A percentile compares a stretch with the other conserved stretches of the same genome.
These are phyloP conservation scores for Cyclostephanos tholiformis DNA, from an alignment of 108 stramenopile genomes.

Conservation along the genomic window DNA sequence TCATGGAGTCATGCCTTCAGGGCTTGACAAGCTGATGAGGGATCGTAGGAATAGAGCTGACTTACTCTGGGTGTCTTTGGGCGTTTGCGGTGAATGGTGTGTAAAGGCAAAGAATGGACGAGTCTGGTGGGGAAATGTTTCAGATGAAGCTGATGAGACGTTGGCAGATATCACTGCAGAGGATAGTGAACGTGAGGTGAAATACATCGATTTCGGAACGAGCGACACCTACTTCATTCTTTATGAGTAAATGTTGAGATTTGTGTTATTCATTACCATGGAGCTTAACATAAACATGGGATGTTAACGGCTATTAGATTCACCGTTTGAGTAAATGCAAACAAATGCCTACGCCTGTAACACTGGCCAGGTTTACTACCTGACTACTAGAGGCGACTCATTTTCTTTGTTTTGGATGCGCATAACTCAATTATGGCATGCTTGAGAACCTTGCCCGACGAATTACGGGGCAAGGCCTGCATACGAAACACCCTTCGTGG, in stretches of 20 bases:
- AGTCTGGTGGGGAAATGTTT: conserved; percentile 84
- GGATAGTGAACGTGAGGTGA: conserved; percentile 52
- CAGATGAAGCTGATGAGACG: conserved; percentile 57
- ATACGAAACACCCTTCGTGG: conserved; percentile 60
- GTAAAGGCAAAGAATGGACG: conserved; percentile 68
- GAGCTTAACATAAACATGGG: too few relatives aligned
- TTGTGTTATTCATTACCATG: not conserved
- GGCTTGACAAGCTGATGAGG: conserved; percentile 59
- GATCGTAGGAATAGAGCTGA: conserved; percentile 61
- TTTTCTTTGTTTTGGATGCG: conserved; percentile 7
- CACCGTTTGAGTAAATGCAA: too few relatives aligned
- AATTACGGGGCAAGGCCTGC: conserved; percentile 66
- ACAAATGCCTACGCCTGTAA: too few relatives aligned
- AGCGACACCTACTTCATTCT: conserved; percentile 67
- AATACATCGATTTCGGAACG: conserved; percentile 77
- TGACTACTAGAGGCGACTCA: conserved; percentile 10
- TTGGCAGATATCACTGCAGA: conserved; percentile 52
- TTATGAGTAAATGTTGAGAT: conserved; percentile 2
- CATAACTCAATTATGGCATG: conserved; percentile 30
- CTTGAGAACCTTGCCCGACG: conserved; percentile 82
- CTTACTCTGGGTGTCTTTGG: conserved; percentile 66
- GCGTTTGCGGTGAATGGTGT: conserved; percentile 80
- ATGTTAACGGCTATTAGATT: too few relatives aligned
- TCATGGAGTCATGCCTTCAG: conserved; percentile 62
- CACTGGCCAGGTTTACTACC: not conserved